Conservation (phyloP, 345 rosid genomes). For the Eucalyptus victrix region DNA sequence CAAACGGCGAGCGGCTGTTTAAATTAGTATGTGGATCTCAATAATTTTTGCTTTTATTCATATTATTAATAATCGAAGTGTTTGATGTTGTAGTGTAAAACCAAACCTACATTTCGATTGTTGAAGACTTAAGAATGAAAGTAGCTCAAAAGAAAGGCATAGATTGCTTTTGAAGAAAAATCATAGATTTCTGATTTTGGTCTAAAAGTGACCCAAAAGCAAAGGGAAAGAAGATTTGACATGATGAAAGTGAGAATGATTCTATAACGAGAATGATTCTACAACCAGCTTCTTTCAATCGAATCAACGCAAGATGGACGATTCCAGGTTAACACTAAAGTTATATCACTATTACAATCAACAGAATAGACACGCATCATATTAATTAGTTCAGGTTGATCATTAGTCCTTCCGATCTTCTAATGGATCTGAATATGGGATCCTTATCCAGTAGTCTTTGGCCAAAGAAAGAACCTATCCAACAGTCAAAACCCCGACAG, state of each 20-base stretch:
- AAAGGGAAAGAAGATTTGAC: background rate
- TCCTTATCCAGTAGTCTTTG: background rate
- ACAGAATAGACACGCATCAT: background rate
- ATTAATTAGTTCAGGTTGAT: background rate
- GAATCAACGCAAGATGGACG: background rate
- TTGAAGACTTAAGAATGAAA: background rate
- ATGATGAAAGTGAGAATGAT: background rate
- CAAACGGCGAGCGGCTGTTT: background rate
- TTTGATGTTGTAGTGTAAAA: rapidly evolving
- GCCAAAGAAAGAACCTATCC: background rate
- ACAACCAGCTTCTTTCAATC: background rate
- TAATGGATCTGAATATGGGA: background rate
- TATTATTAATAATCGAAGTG: background rate
- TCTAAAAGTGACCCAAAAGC: background rate
- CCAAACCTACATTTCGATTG: background rate
- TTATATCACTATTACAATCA: background rate
- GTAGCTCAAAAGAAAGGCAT: background rate
- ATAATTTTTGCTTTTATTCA: background rate
- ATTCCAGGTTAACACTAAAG: background rate
- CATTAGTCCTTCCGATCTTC: background rate
- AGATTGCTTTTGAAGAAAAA: background rate
- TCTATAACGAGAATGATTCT: background rate
- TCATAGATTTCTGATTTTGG: background rate
- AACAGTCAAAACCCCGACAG: background rate
- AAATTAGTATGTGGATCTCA: background rate